These are phyloP conservation scores for Fusarium temperatum DNA, from an alignment of 2,329 filamentous ascomycete species.

Conservation along the genomic window DNA sequence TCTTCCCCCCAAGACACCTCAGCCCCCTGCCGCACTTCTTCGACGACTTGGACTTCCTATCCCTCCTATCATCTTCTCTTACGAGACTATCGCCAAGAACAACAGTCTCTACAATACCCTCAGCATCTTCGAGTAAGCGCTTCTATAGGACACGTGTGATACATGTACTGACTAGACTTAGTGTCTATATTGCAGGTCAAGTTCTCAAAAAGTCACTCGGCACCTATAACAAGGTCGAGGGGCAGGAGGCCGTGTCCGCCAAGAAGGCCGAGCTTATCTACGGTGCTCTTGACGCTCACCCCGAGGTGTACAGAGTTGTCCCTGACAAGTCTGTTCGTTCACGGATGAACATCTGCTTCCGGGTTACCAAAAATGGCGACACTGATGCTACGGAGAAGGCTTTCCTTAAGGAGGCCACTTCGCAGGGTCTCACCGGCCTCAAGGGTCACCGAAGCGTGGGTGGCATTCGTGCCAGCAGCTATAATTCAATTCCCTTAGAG, in stretches of 20 bases:
- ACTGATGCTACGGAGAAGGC: slow-evolving; percentile 77
- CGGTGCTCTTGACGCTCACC: slow-evolving; percentile 75
- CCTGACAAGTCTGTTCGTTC: slow-evolving; percentile 80
- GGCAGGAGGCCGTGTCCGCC: slow-evolving; percentile 77
- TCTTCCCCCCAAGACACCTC: slow-evolving; percentile 71
- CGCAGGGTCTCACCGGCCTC: slow-evolving; percentile 76
- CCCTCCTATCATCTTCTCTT: slow-evolving; percentile 82
- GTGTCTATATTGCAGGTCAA: slow-evolving; percentile 89
- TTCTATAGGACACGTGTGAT: not conserved
- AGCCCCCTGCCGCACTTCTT: slow-evolving; percentile 75
- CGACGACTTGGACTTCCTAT: slow-evolving; percentile 80
- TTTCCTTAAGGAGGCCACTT: slow-evolving; percentile 79
- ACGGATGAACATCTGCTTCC: slow-evolving; percentile 96
- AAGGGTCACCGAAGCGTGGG: slow-evolving; percentile 86
- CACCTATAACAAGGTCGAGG: slow-evolving; percentile 74
- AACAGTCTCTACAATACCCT: slow-evolving; percentile 96
- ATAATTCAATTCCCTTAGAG: slow-evolving; percentile 80
- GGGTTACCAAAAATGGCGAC: slow-evolving; percentile 68
- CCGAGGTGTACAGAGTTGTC: slow-evolving; percentile 78
- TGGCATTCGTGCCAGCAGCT: slow-evolving; percentile 81
- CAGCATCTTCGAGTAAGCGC: slow-evolving; percentile 81
- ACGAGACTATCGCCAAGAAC: slow-evolving; percentile 87
- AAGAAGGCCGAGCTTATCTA: slow-evolving; percentile 84
- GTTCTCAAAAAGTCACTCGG: slow-evolving; percentile 81
- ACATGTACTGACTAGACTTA: slow-evolving; percentile 40